Conservation (phyloP, 177 flowering plant species). For the Vitis hybrid region DNA sequence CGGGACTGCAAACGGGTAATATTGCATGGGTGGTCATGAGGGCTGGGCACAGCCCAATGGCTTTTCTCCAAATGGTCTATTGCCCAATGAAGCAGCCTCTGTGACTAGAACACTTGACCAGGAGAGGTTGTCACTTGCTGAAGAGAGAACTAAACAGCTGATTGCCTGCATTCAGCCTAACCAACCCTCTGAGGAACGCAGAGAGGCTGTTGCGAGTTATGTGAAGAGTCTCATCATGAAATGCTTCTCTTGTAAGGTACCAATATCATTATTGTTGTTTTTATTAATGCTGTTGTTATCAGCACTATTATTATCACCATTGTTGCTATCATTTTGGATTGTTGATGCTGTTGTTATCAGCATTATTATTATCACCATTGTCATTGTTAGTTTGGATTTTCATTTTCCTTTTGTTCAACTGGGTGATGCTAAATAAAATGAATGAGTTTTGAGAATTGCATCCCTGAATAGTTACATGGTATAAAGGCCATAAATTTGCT, state of each 20-base stretch:
- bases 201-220: constrained; percentile 73
- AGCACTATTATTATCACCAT: background rate
- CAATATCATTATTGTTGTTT: background rate
- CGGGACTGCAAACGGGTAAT: background rate
- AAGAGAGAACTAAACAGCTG: constrained; percentile 67
- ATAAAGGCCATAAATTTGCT: too few relatives aligned
- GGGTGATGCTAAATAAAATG: background rate
- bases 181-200: constrained; percentile 55
- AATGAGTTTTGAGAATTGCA: too few relatives aligned
- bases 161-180: constrained; percentile 74
- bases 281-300: background rate
- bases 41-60: constrained; percentile 61
- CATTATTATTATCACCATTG: background rate
- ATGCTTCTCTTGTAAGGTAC: constrained; percentile 73
- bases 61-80: constrained; percentile 56
- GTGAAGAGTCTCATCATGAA: constrained; percentile 62
- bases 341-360: background rate
- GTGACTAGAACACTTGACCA: constrained; percentile 40
- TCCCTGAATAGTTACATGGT: too few relatives aligned
- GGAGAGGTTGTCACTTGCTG: constrained; percentile 60
- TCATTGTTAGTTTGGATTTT: background rate
- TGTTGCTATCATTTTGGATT: background rate
- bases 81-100: constrained; percentile 40
- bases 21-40: constrained; percentile 66
- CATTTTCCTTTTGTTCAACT: background rate